Percentiles rank a stretch among this genome's conserved stretches.
These are phyloP conservation scores for Penicillium fimorum DNA, from an alignment of 495 filamentous ascomycete species.

Conservation along the genomic window DNA sequence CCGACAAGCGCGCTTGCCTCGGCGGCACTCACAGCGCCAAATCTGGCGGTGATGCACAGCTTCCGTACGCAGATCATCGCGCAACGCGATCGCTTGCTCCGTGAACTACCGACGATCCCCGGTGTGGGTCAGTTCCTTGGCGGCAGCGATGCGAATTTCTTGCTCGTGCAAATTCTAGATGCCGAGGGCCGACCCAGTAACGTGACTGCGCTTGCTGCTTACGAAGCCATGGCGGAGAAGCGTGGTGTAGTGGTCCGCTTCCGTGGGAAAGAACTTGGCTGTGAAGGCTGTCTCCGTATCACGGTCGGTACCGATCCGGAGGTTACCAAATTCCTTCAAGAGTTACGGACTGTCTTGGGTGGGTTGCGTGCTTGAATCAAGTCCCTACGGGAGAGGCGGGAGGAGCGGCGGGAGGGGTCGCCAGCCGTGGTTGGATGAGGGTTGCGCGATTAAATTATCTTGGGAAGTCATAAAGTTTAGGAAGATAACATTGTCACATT, in stretches of 20 bases:
- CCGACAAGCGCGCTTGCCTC: constrained; percentile 80
- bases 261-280: constrained; percentile 87
- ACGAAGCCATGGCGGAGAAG: constrained; percentile 81
- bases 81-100: constrained; percentile 74
- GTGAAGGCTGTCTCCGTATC: constrained; percentile 81
- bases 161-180: constrained; percentile 84
- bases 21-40: constrained; percentile 62
- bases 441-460: not conserved
- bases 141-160: constrained; percentile 79
- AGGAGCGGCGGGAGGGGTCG: constrained; percentile 30
- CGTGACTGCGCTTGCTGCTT: constrained; percentile 68
- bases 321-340: constrained; percentile 70
- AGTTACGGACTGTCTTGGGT: constrained; percentile 60
- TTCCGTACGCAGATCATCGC: constrained; percentile 65
- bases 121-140: constrained; percentile 82
- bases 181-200: constrained; percentile 72
- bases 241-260: constrained; percentile 91
- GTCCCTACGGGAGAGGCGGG: constrained; percentile 24
- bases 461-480: not conserved
- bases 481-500: not conserved
- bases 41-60: constrained; percentile 66
- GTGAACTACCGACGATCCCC: constrained; percentile 68
- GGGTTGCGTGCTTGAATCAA: constrained; percentile 38
- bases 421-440: constrained; percentile 14
- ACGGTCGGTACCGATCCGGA: constrained; percentile 91